Conservation (phyloP, 441 rosid species). For the Omphalea diandra region DNA sequence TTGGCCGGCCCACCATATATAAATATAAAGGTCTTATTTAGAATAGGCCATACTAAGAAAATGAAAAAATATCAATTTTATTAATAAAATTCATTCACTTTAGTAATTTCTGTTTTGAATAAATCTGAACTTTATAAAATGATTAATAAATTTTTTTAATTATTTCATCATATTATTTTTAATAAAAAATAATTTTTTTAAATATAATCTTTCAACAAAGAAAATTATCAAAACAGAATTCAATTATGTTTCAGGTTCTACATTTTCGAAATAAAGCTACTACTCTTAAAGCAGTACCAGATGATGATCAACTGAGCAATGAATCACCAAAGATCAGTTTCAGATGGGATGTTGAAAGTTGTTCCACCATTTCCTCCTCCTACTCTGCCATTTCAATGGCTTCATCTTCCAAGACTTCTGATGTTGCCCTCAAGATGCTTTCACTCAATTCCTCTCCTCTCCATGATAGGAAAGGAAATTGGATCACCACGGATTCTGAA, state of each 20-base stretch:
- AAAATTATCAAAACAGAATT: too few relatives aligned
- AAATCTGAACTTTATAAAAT: too few relatives aligned
- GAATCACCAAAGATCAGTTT: constrained; percentile 75
- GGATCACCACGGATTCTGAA: constrained; percentile 94
- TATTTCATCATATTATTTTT: too few relatives aligned
- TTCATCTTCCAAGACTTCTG: constrained; percentile 43
- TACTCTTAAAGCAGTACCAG: constrained; percentile 49
- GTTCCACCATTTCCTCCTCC: constrained; percentile 49
- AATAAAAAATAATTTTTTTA: too few relatives aligned
- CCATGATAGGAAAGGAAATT: constrained; percentile 57
- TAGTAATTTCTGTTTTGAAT: too few relatives aligned
- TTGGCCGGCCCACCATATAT: too few relatives aligned
- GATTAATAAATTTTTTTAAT: too few relatives aligned
- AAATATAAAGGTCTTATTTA: too few relatives aligned
- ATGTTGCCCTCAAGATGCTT: constrained; percentile 26
- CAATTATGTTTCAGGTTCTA: constrained; percentile 59
- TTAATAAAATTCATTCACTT: too few relatives aligned
- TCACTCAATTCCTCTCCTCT: constrained; percentile 47
- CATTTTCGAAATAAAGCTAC: constrained; percentile 46
- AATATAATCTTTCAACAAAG: too few relatives aligned
- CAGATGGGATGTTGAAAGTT: constrained; percentile 76
- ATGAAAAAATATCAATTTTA: too few relatives aligned
- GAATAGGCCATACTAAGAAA: too few relatives aligned
- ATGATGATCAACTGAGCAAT: constrained; percentile 46
- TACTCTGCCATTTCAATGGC: constrained; percentile 50